A percentile compares a stretch with the other conserved stretches of the same genome.
Evolutionary conservation across 1,284 basidiomycete species (phyloP).

Genomic region (Nidula niveotomentosa): DNA sequence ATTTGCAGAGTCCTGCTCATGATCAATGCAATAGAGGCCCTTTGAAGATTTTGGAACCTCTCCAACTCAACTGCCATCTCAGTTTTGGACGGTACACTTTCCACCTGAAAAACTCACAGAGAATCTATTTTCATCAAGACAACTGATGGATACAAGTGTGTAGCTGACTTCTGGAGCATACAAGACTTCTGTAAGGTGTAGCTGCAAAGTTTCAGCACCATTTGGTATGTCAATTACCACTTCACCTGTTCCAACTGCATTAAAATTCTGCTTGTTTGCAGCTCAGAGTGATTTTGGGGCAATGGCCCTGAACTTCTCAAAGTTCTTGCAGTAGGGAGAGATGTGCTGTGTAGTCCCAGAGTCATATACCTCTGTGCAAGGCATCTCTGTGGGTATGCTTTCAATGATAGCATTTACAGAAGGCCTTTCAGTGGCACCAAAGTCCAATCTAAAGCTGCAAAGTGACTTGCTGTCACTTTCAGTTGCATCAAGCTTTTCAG

Average conservation of each 20-base stretch:
- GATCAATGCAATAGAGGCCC: slow-evolving; percentile 21
- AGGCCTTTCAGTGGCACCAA: not conserved
- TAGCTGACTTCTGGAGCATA: slow-evolving; percentile 30
- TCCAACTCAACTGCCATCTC: slow-evolving; percentile 15
- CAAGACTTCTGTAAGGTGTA: slow-evolving; percentile 32
- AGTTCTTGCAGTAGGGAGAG: slow-evolving; percentile 31
- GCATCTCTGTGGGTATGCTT: not conserved
- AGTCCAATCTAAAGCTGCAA: slow-evolving; percentile 9
- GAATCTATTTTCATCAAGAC: slow-evolving; percentile 29
- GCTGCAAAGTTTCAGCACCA: slow-evolving; percentile 17
- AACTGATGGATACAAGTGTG: slow-evolving; percentile 31
- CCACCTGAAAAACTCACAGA: slow-evolving; percentile 22
- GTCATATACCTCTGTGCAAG: slow-evolving; percentile 28
- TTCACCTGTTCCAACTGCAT: slow-evolving; percentile 28
- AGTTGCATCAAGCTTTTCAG: slow-evolving; percentile 2
- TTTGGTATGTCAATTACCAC: slow-evolving; percentile 35
- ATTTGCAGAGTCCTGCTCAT: slow-evolving; percentile 3
- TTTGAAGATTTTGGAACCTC: slow-evolving; percentile 14
- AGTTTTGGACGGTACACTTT: slow-evolving; percentile 20
- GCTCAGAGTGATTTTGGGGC: slow-evolving; percentile 23
- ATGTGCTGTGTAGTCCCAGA: slow-evolving; percentile 38
- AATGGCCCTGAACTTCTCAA: slow-evolving; percentile 26
- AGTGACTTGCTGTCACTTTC: slow-evolving; percentile 16
- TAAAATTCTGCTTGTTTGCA: slow-evolving; percentile 33
- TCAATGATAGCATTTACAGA: not conserved